phyloP scores from a whole-genome alignment of 441 rosid genomes.

The Macaranga tanarius region DNA sequence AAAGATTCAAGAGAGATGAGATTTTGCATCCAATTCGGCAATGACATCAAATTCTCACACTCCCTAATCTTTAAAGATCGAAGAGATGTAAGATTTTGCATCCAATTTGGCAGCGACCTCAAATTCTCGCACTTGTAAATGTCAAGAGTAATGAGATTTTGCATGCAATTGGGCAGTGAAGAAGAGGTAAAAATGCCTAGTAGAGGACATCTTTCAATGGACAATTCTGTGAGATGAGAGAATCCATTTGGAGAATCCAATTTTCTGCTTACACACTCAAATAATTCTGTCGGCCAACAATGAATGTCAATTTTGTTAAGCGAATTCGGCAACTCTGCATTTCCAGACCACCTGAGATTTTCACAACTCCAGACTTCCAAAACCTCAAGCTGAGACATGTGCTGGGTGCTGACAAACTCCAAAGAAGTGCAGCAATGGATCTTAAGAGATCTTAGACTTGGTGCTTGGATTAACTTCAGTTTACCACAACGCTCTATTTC shows the following conservation, averaged over 20 bases:
- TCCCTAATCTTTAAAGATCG: constrained; percentile 22
- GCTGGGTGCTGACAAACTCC: too few species aligned
- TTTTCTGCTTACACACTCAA: neutral
- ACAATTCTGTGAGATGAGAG: constrained; percentile 9
- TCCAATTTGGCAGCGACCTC: constrained; percentile 25
- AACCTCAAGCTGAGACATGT: too few species aligned
- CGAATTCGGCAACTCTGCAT: neutral
- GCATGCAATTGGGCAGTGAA: too few species aligned
- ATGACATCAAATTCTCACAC: too few species aligned
- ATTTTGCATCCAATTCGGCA: neutral
- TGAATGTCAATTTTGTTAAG: too few species aligned
- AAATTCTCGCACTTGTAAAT: constrained; percentile 31
- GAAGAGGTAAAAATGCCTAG: too few species aligned
- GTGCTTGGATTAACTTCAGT: too few species aligned
- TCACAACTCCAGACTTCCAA: neutral
- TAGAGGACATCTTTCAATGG: constrained; percentile 6
- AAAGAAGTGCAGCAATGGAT: too few species aligned
- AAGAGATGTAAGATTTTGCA: constrained; percentile 31
- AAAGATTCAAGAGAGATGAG: neutral
- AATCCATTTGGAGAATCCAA: too few species aligned
- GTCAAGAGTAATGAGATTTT: constrained; percentile 2
- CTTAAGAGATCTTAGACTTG: too few species aligned
- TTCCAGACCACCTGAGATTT: neutral
- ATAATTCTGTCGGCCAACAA: neutral
- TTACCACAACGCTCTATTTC: too few species aligned